These are phyloP conservation scores for Schizothecium vesticola DNA, from an alignment of 495 filamentous ascomycete species.

Conservation along the genomic window DNA sequence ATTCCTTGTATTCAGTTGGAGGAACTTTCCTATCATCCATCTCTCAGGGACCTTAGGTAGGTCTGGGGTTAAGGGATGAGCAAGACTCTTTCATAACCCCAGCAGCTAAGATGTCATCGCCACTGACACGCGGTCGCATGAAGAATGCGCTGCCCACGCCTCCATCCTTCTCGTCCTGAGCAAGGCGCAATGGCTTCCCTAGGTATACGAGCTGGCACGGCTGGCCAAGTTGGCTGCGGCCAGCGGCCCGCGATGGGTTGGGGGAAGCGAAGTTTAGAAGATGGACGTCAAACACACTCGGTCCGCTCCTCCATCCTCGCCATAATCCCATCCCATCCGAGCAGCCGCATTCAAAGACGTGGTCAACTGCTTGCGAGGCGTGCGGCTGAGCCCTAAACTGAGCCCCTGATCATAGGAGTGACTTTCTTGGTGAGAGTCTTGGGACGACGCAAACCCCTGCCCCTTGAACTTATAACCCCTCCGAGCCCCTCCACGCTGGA, in stretches of 20 bases:
- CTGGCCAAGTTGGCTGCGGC: background rate
- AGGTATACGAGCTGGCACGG: background rate
- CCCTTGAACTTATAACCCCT: conserved; percentile 4
- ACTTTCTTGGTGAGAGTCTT: background rate
- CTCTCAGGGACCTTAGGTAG: background rate
- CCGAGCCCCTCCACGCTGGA: conserved; percentile 5
- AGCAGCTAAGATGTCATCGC: background rate
- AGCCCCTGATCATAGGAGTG: background rate
- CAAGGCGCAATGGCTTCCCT: background rate
- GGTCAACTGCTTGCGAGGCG: background rate
- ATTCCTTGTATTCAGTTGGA: background rate
- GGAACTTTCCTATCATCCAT: background rate
- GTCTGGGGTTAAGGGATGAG: background rate
- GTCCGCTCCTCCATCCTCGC: background rate
- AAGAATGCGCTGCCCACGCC: background rate
- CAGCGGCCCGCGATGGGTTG: background rate
- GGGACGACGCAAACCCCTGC: background rate
- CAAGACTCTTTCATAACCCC: background rate
- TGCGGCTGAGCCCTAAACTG: conserved; percentile 7
- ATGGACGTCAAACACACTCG: background rate
- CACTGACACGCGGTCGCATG: background rate
- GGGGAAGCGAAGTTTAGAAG: background rate
- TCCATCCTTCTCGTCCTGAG: background rate
- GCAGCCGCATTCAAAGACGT: background rate
- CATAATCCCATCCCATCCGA: background rate